phyloP scores from a whole-genome alignment of 1,284 basidiomycete genomes.

The Pyrrhoderma lamaoense region DNA sequence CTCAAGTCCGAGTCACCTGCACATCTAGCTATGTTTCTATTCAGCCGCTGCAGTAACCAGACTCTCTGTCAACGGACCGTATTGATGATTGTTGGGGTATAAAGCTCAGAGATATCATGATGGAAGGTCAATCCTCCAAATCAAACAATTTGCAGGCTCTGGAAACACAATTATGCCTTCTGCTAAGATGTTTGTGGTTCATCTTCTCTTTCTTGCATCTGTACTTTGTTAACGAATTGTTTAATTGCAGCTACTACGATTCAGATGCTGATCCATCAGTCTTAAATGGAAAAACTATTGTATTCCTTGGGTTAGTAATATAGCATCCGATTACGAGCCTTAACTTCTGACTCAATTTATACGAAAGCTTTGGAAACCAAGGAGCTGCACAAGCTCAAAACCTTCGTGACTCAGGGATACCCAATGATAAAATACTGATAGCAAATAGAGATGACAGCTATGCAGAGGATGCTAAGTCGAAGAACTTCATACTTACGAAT shows the following conservation, averaged over 20 bases:
- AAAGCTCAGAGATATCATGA: too few species aligned
- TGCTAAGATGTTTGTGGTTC: slow-evolving; percentile 39
- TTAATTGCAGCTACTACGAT: slow-evolving; percentile 64
- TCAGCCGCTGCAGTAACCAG: too few species aligned
- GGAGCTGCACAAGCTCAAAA: slow-evolving; percentile 63
- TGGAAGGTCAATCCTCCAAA: too few species aligned
- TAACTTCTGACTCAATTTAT: slow-evolving; percentile 7
- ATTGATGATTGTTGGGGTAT: too few species aligned
- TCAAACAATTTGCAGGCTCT: too few species aligned
- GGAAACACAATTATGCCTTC: too few species aligned
- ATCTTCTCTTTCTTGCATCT: neutral
- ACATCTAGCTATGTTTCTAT: too few species aligned
- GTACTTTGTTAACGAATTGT: too few species aligned
- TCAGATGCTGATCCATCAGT: slow-evolving; percentile 45
- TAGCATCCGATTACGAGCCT: neutral
- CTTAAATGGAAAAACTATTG: slow-evolving; percentile 45
- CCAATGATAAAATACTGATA: slow-evolving; percentile 52
- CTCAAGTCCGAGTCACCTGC: too few species aligned
- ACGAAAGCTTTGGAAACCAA: slow-evolving; percentile 57
- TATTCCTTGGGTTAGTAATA: slow-evolving; percentile 48
- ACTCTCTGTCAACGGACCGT: too few species aligned
- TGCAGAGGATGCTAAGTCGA: slow-evolving; percentile 47
- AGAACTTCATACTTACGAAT: slow-evolving; percentile 51
- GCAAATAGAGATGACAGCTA: slow-evolving; percentile 54
- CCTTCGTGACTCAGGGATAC: slow-evolving; percentile 53